Base-by-base conservation (phyloP, 768 basidiomycete genomes). In the Pulveroboletus sp. region DNA sequence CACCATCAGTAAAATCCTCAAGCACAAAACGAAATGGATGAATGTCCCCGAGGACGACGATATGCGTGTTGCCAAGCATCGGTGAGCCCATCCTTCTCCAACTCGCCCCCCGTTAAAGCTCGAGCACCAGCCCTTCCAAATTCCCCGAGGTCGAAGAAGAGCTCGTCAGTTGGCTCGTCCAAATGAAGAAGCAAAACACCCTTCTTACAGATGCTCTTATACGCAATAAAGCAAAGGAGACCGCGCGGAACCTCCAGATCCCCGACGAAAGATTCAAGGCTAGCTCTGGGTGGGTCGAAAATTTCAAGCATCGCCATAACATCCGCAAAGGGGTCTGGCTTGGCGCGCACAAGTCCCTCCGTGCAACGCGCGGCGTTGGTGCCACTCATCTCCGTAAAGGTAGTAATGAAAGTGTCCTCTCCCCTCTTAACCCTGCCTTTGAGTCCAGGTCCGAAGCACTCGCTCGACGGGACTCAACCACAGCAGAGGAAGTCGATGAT, bases 1-100 rank as follows among this genome's bases (percentile, higher is more conserved):
- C 70, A 94, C 92, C n/a, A 85, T 94, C 67, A 89, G 86, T 70
- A 93, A 94, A 71, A 93, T 92, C 55, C 76, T 93, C 57, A 93
- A 93, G 68, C 72, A 86, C 61, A 90, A 87, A 68, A 75, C 76
- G n/a, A 80, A 82, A 56, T 94, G 90, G 91, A 71, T 93, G 62
- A 82, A 77, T 56, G 75, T 86, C 36, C 75, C 77, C 12, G 77
- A 77, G 48, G 77, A 82, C 60, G 78, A 79, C 50, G 76, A 73
- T 51, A 72, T 79, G 52, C 75, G 76, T 45, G 73, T 81, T 50
- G 76, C 83, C n/a, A 86, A 86, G 63, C 80, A 86, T 63, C 77
- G 88, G 87, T 85, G 65, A 59, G 64, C 35, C 7, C 17, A 21
- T 38, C 39, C 47, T 10, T 41, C 8, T 28, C 18, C 30, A 65